phyloP scores from a whole-genome alignment of 202 grass and related monocot species.

The Carex arenaria region DNA sequence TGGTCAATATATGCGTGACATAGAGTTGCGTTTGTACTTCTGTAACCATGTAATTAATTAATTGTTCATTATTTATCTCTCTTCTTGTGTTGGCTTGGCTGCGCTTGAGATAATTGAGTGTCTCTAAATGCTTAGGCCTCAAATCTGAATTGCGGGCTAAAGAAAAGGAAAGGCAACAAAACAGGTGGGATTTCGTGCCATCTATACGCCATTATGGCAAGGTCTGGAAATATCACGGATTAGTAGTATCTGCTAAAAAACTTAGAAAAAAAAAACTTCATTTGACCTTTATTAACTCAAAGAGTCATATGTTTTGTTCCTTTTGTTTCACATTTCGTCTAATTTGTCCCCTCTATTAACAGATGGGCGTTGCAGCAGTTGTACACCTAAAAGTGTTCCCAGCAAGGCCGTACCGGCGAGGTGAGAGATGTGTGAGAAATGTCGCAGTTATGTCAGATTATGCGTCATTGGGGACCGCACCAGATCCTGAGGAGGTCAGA shows the following conservation, averaged over 20 bases:
- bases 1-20: background rate
- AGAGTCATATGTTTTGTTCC: background rate
- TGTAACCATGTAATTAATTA: background rate
- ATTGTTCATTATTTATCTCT: background rate
- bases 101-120: background rate
- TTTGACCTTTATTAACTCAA: background rate
- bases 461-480: constrained; percentile 68
- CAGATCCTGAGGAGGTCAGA: constrained; percentile 77
- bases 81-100: background rate
- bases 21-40: background rate
- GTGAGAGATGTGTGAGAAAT: constrained; percentile 72
- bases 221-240: background rate
- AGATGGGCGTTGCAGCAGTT: constrained; percentile 92
- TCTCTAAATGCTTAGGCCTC: background rate
- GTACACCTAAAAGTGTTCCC: constrained; percentile 97
- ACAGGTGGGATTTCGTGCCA: background rate
- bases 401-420: constrained; percentile 66
- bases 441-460: constrained; percentile 94
- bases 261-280: background rate
- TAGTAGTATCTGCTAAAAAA: background rate
- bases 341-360: constrained; percentile 28
- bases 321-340: constrained; percentile 23
- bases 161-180: background rate
- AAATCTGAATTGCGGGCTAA: background rate
- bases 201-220: background rate